These are phyloP conservation scores for Antrodiella citrinella DNA, from an alignment of 768 basidiomycete genomes.

Conservation along the genomic window DNA sequence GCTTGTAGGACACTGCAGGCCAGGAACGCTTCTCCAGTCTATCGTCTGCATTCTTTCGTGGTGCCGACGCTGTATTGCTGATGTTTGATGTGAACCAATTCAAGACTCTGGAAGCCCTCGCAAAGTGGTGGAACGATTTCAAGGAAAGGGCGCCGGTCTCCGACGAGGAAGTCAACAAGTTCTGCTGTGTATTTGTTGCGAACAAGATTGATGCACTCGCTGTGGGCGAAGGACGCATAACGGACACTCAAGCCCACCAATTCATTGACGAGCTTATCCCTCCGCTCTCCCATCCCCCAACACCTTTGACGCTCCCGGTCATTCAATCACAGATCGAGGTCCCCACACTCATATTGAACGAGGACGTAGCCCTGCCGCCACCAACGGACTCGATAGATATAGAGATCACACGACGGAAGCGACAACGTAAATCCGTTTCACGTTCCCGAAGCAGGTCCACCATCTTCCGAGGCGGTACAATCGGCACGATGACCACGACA, in stretches of 20 bases:
- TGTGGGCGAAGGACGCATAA: slow-evolving; percentile 17
- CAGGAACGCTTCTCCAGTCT: slow-evolving; percentile 84
- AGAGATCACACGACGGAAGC: slow-evolving; percentile 19
- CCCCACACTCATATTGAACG: background rate
- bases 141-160: slow-evolving; percentile 53
- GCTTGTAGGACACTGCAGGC: slow-evolving; percentile 67
- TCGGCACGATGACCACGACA: slow-evolving; percentile 49
- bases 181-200: slow-evolving; percentile 63
- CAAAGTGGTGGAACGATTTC: slow-evolving; percentile 79
- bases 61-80: slow-evolving; percentile 74
- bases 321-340: background rate
- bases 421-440: slow-evolving; percentile 30
- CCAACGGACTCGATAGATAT: slow-evolving; percentile 25
- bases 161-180: slow-evolving; percentile 54
- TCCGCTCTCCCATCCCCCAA: slow-evolving; percentile 12
- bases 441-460: slow-evolving; percentile 40
- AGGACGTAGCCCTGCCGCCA: slow-evolving; percentile 2
- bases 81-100: slow-evolving; percentile 74
- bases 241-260: slow-evolving; percentile 36
- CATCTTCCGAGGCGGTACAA: slow-evolving; percentile 35
- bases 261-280: slow-evolving; percentile 58
- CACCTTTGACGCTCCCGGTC: slow-evolving; percentile 3
- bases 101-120: slow-evolving; percentile 48
- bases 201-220: slow-evolving; percentile 57
- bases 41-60: slow-evolving; percentile 77